Evolutionary conservation across 345 rosid genomes (phyloP), one percentile per base, ranked within the genome.

Genomic region (Triadica sebifera): DNA sequence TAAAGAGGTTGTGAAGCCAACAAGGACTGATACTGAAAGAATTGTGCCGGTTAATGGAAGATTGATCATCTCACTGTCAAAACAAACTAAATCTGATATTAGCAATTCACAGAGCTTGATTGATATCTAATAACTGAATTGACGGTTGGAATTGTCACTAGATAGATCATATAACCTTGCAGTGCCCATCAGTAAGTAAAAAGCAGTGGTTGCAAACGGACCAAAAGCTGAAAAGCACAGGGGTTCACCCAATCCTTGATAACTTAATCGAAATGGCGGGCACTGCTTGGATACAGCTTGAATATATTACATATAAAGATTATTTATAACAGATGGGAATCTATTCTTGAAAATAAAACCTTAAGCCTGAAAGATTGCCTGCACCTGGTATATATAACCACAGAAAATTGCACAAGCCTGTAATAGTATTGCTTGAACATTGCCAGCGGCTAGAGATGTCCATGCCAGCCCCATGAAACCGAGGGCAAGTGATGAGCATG

Each of bases 241-340:
- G 4, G 98, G 97, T 87, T 94, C 97, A 79, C 98, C 98, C 66
- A 94, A 70, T 81, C 98, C 97, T 69, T 83, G 91, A 87, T 92
- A 94, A 84, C 97, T 92, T 77, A 92, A 77, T 76, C 97, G 85
- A 81, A 94, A 94, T 65, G 97, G 98, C 0, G 98, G 98, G 82
- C 97, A 94, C 98, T 90, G 75, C 71, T 72, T 20, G 50, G 24
- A 68, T 15, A 63, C 25, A 73, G 65, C 38, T 5, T 13, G 25
- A 19, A 45, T n/a, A 53, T 22, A 9, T 17, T 65, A n/a, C n/a
- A n/a, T n/a, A n/a, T 56, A 73, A 57, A 5, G n/a, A n/a, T n/a
- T 47, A 25, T 39, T 70, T 29, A 72, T 34, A 20, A 57, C 41
- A 53, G 34, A 25, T 20, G 8, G 43, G 69, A 65, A 34, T 55